Evolutionary conservation across 2,329 filamentous ascomycete genomes (phyloP), one percentile per base, ranked within the genome.

Genomic region (Capronia americana): DNA sequence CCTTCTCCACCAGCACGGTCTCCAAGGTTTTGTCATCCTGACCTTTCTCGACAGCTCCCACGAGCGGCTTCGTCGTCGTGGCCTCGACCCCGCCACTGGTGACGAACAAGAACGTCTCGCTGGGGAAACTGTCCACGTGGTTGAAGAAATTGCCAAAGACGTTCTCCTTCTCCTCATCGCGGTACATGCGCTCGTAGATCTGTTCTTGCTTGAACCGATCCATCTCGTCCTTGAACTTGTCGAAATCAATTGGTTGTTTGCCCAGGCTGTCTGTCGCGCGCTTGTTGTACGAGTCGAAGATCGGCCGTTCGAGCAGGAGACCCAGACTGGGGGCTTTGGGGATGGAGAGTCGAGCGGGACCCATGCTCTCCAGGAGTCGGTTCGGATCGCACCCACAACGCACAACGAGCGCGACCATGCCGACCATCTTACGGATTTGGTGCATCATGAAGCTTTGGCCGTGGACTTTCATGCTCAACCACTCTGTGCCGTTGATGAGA

Each of bases 361-460:
- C 87, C 77, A 96, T 96, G 67, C 88, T 92, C 67, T 96, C 86
- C 0, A 81, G 77, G 72, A 99, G 91, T 30, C 91, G 87, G 11
- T 86, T 81, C 3, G 88, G 83, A 3, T 91, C 84, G n/a, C 89
- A 89, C 58, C 92, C 95, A 77, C 91, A 96, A 44, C 95, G 89
- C 6, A 96, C 90, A 5, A 94, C 83, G 67, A 99, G 84, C 38
- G 92, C 88, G 8, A 88, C 92, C 90, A 99, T 93, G 64, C 92
- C 92, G 17, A 99, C 92, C 95, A 99, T 98, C 81, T 98, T 99
- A 75, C 95, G 90, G 79, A 99, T 99, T 81, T 99, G 95, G 79
- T 99, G 95, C 95, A 99, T 99, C 95, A 99, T 99, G 85, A 99
- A 99, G 75, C 90, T 94, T 79, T 99, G 95, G 0, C 95, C 95